phyloP scores from a whole-genome alignment of 768 basidiomycete species.

The Lactifluus piperatus region DNA sequence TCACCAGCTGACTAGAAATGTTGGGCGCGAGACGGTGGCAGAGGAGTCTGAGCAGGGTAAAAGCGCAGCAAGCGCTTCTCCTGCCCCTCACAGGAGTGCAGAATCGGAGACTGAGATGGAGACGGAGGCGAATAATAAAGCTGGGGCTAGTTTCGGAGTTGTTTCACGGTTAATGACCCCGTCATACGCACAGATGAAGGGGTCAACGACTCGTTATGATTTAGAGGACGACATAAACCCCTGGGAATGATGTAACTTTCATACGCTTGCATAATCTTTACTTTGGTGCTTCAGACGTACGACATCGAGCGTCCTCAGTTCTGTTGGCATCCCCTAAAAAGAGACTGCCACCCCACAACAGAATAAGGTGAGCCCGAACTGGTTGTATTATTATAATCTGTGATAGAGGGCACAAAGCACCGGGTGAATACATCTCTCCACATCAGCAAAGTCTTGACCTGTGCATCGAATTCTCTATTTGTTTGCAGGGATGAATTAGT shows the following conservation, averaged over 20 bases:
- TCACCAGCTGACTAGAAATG: conserved; percentile 36
- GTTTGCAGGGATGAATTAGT: background rate
- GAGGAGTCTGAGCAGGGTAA: conserved; percentile 24
- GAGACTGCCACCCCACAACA: no score
- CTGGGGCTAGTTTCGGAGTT: conserved; percentile 20
- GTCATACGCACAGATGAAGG: conserved; percentile 29
- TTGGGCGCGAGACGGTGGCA: conserved; percentile 33
- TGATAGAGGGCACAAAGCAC: no score
- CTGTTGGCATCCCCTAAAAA: no score
- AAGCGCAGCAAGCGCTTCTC: background rate
- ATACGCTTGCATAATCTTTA: background rate
- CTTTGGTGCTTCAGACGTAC: background rate
- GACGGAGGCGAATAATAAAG: background rate
- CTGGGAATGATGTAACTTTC: conserved; percentile 36
- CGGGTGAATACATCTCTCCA: no score
- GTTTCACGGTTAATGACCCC: conserved; percentile 32
- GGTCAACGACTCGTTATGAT: conserved; percentile 28
- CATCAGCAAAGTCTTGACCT: background rate
- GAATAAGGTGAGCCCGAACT: no score
- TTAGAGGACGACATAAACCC: conserved; percentile 42
- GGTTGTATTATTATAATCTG: no score
- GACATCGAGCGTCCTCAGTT: background rate
- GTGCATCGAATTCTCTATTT: background rate
- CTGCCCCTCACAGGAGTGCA: background rate
- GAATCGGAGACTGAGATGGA: conserved; percentile 1